A percentile compares a stretch with the other conserved stretches of the same genome.
Conservation (phyloP, 768 basidiomycete genomes). For the Leccinum obscurum region DNA sequence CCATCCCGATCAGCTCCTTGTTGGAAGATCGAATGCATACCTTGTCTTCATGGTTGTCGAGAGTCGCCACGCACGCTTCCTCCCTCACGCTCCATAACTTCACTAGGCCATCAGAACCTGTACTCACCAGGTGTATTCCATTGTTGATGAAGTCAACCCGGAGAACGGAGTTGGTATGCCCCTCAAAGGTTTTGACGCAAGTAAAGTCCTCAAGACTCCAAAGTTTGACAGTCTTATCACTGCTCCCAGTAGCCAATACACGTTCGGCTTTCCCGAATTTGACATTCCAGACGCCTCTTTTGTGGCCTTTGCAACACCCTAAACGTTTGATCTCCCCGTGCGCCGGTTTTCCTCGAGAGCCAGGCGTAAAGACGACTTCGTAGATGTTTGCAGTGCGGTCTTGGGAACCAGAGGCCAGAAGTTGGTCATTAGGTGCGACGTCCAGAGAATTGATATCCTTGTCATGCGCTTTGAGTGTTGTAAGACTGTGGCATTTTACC, state of each 20-base stretch:
- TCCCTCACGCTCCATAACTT: slow-evolving; percentile 93
- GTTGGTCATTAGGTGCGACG: slow-evolving; percentile 82
- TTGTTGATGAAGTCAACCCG: slow-evolving; percentile 86
- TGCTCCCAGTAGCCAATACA: slow-evolving; percentile 89
- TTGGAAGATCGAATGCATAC: slow-evolving; percentile 40
- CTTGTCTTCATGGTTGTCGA: slow-evolving; percentile 99
- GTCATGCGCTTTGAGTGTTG: slow-evolving; percentile 90
- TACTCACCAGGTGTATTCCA: slow-evolving; percentile 84
- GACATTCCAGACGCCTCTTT: slow-evolving; percentile 94
- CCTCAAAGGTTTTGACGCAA: slow-evolving; percentile 96
- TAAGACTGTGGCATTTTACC: slow-evolving; percentile 68
- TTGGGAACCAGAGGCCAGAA: slow-evolving; percentile 93
- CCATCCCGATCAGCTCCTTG: slow-evolving; percentile 2
- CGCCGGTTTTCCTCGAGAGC: slow-evolving; percentile 42
- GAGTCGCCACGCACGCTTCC: slow-evolving; percentile 82
- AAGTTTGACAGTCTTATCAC: slow-evolving; percentile 90
- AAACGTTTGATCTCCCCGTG: slow-evolving; percentile 72
- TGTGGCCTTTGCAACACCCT: slow-evolving; percentile 94
- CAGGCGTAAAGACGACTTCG: slow-evolving; percentile 59
- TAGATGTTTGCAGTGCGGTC: slow-evolving; percentile 94
- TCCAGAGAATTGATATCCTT: slow-evolving; percentile 99
- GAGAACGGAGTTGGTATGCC: slow-evolving; percentile 95
- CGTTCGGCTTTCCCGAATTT: slow-evolving; percentile 83
- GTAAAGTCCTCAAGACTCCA: slow-evolving; percentile 95
- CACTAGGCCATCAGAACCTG: slow-evolving; percentile 92